A percentile compares a stretch with the other conserved stretches of the same genome.
Conservation (phyloP, 2,329 filamentous ascomycete genomes). For the Colletotrichum paranaense region DNA sequence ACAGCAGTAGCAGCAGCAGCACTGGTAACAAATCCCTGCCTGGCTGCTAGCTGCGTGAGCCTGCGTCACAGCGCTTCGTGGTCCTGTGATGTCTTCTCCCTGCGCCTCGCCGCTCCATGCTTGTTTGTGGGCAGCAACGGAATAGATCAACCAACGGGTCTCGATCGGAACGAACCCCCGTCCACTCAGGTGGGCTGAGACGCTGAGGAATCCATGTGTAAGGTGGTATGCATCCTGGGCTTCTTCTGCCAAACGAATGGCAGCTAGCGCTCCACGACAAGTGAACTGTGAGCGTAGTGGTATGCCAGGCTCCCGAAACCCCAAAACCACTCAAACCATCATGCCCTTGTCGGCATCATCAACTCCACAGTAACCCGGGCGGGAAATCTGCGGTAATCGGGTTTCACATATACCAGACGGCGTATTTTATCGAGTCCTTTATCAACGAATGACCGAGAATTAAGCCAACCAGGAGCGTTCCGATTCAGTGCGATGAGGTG, state of each 20-base stretch:
- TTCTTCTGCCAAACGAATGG: background rate
- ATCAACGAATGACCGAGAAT: background rate
- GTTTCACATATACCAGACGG: slow-evolving; percentile 29
- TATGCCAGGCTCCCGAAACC: slow-evolving; percentile 6
- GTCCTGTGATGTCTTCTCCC: slow-evolving; percentile 34
- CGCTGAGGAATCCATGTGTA: slow-evolving; percentile 31
- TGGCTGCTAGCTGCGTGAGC: slow-evolving; percentile 15
- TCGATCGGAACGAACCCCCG: slow-evolving; percentile 16
- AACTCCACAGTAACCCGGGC: slow-evolving; percentile 20
- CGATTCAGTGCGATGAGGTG: background rate
- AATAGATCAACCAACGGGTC: slow-evolving; percentile 28
- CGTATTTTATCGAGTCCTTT: background rate
- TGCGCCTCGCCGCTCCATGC: slow-evolving; percentile 29
- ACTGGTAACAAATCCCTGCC: slow-evolving; percentile 8
- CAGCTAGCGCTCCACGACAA: background rate
- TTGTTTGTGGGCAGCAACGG: slow-evolving; percentile 12
- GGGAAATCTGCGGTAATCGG: slow-evolving; percentile 33
- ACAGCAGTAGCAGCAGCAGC: background rate
- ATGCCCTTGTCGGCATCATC: background rate
- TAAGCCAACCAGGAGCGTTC: background rate
- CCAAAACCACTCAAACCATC: background rate
- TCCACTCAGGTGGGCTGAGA: slow-evolving; percentile 13
- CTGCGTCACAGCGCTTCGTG: slow-evolving; percentile 30
- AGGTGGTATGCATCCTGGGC: slow-evolving; percentile 11
- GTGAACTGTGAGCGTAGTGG: background rate